phyloP scores from a whole-genome alignment of 179 eudicot species.

The Actinidia polygama region DNA sequence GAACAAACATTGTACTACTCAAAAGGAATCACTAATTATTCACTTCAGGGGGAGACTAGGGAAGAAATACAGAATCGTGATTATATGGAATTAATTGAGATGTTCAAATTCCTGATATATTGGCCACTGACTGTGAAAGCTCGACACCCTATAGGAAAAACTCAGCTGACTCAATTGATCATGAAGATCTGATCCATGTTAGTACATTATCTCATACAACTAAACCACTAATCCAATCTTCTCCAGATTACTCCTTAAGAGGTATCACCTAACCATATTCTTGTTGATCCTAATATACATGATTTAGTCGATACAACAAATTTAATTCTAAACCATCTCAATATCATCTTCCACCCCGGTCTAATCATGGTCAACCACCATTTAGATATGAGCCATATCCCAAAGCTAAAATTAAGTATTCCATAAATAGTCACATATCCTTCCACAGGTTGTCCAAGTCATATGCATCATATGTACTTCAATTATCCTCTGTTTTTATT shows the following conservation, averaged over 20 bases:
- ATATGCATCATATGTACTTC: slow-evolving; percentile 2
- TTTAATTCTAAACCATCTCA: background rate
- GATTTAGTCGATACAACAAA: background rate
- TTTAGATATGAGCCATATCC: background rate
- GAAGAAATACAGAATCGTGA: background rate
- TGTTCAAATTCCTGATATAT: background rate
- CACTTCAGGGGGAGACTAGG: background rate
- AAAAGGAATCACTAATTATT: too few species aligned
- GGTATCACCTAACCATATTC: background rate
- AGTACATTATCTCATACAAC: background rate
- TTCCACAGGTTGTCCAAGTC: background rate
- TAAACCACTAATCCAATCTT: background rate
- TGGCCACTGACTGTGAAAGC: background rate
- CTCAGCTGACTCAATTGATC: background rate
- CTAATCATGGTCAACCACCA: slow-evolving; percentile 2
- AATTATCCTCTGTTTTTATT: background rate
- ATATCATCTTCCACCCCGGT: slow-evolving; percentile 5
- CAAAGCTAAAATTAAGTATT: slow-evolving; percentile 1
- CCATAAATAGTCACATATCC: background rate
- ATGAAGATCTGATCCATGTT: background rate
- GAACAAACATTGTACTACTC: background rate
- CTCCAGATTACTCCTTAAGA: background rate
- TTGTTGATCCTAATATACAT: background rate
- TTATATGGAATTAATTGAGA: too few species aligned
- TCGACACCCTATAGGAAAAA: background rate